Base-by-base conservation (phyloP, 495 filamentous ascomycete species). In the Bombardia bombarda region DNA sequence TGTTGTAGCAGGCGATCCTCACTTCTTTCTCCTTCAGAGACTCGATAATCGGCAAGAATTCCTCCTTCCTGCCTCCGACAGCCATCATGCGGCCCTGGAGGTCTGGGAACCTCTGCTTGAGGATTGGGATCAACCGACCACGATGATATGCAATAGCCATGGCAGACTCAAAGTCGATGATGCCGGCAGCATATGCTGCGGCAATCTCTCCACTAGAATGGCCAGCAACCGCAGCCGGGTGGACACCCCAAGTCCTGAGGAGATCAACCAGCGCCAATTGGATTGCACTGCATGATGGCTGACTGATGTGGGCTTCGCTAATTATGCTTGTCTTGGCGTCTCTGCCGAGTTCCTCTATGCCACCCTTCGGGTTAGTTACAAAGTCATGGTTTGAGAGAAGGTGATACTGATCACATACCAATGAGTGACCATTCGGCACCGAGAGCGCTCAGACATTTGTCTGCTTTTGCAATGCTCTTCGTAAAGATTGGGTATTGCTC, bases 141-240 rank as follows among this genome's bases (percentile, higher is more conserved):
- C 63, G 62, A 50, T 74, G 50, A 56, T 69, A 62, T 8, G 78
- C 71, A 10, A 77, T 56, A 25, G 67, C 51, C 73, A 79, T 77
- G n/a, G 68, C 69, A 3, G 68, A 65, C 25, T 68, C 56, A 19
- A 75, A 71, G 21, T 60, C 56, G 21, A 76, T 43, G 33, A 62
- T 61, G 9, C 67, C 67, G 2, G 61, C 60, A 23, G 68, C 58
- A 46, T 72, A 73, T 21, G 72, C 69, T 3, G 71, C 73, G 14
- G 60, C 67, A 55, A 82, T 81, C 51, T 83, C 79, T 6, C 79
- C 79, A 47, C 72, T 78, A 8, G 78, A 82, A 46, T 83, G 78
- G 4, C 79, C 79, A 8, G 75, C 66, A 2, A 80, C 76, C 24
- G 67, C 64, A 7, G 56, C 56, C 1, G 76, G 76, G 1, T 45